phyloP scores from a whole-genome alignment of 1,139 yeast genomes.

The Komagataea norvegica region DNA sequence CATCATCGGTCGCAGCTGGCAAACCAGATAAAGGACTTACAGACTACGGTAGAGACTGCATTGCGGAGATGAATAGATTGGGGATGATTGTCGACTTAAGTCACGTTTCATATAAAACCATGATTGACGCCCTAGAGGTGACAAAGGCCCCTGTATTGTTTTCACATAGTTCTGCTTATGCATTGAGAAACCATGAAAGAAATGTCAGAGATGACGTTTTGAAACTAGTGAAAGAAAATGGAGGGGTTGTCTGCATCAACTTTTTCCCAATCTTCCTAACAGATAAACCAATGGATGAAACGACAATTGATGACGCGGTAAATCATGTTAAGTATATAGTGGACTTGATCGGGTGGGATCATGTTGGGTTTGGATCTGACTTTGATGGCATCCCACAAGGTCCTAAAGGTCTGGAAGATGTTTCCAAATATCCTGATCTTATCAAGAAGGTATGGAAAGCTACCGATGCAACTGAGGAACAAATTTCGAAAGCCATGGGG shows the following conservation, averaged over 20 bases:
- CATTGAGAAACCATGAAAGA: slow-evolving; percentile 38
- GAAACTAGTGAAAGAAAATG: slow-evolving; percentile 35
- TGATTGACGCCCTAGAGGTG: slow-evolving; percentile 41
- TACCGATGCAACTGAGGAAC: slow-evolving; percentile 38
- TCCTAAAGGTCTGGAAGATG: slow-evolving; percentile 48
- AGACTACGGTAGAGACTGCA: slow-evolving; percentile 37
- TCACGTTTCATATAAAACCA: slow-evolving; percentile 49
- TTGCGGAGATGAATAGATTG: slow-evolving; percentile 45
- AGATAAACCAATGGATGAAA: slow-evolving; percentile 24
- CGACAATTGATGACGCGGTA: slow-evolving; percentile 45
- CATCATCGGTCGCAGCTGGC: slow-evolving; percentile 42
- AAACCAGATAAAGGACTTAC: slow-evolving; percentile 42
- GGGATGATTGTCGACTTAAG: slow-evolving; percentile 52
- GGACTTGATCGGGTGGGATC: slow-evolving; percentile 47
- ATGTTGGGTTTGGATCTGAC: slow-evolving; percentile 52
- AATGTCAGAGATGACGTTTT: slow-evolving; percentile 49
- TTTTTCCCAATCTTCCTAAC: slow-evolving; percentile 42
- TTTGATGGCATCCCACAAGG: slow-evolving; percentile 49
- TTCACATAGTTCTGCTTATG: slow-evolving; percentile 45
- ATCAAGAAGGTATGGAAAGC: slow-evolving; percentile 38
- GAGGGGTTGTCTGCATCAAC: slow-evolving; percentile 47
- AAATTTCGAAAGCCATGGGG: slow-evolving; percentile 43
- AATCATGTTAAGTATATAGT: slow-evolving; percentile 42
- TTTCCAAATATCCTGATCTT: slow-evolving; percentile 49
- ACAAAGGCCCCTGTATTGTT: slow-evolving; percentile 46